A percentile compares a stretch with the other conserved stretches of the same genome.
These are phyloP conservation scores for Venturia effusa DNA, from an alignment of 2,329 filamentous ascomycete species.

Conservation along the genomic window DNA sequence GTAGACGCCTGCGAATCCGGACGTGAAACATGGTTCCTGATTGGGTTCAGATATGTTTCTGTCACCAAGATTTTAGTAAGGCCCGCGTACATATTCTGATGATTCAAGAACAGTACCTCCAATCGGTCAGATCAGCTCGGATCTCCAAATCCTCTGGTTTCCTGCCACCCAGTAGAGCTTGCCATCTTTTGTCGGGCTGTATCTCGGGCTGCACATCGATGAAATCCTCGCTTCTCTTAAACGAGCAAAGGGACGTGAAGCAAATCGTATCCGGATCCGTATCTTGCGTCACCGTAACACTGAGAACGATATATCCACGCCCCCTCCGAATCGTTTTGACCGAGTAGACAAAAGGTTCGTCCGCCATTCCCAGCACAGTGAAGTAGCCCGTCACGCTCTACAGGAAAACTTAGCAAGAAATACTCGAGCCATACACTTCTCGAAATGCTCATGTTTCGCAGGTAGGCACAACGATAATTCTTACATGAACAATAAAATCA, in stretches of 20 bases:
- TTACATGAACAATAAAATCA: conserved; percentile 7
- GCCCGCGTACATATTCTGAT: no score
- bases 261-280: conserved; percentile 3
- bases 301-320: conserved; percentile 4
- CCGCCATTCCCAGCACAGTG: conserved; percentile 5
- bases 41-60: background rate
- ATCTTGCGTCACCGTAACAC: conserved; percentile 8
- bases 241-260: conserved; percentile 8
- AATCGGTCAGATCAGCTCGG: background rate
- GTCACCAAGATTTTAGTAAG: no score
- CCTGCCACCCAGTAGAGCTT: background rate
- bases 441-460: no score
- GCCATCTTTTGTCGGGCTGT: background rate
- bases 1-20: background rate
- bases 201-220: conserved; percentile 1
- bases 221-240: conserved; percentile 9
- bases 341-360: conserved; percentile 7
- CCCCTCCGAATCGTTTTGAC: conserved; percentile 2
- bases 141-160: conserved; percentile 5
- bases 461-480: background rate
- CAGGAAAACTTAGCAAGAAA: background rate
- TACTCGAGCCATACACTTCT: no score
- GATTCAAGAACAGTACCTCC: no score
- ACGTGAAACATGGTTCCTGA: background rate
- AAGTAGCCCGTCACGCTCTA: conserved; percentile 11